Evolutionary conservation across 1,284 basidiomycete species (phyloP).

Genomic region (Quambalaria eucalypti): DNA sequence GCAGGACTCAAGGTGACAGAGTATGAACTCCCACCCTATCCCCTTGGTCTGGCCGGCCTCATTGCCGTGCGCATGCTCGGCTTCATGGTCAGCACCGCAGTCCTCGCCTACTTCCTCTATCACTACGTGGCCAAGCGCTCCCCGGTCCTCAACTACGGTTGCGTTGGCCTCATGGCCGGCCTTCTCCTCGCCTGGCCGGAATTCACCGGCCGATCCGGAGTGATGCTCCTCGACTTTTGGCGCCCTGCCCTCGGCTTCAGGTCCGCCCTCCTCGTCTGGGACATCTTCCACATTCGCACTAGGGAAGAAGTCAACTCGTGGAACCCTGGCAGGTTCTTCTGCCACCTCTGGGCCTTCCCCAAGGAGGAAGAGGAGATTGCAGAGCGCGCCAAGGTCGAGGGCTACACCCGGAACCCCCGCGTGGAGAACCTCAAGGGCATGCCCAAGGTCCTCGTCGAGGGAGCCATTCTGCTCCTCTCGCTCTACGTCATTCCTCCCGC

Average conservation of each 20-base stretch:
- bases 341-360: constrained; percentile 45
- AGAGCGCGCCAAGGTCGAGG: constrained; percentile 25
- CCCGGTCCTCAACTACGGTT: constrained; percentile 19
- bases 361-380: constrained; percentile 26
- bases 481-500: constrained; percentile 40
- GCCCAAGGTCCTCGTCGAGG: constrained; percentile 28
- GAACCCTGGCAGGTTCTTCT: constrained; percentile 30
- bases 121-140: constrained; percentile 24
- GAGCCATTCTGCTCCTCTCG: constrained; percentile 17
- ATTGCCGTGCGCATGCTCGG: constrained; percentile 18
- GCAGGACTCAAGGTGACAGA: constrained; percentile 19
- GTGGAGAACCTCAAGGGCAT: constrained; percentile 30
- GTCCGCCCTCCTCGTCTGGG: constrained; percentile 35
- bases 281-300: constrained; percentile 40
- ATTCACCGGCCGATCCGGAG: constrained; percentile 26
- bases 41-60: constrained; percentile 16
- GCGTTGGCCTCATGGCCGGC: constrained; percentile 7
- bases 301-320: constrained; percentile 32
- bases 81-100: constrained; percentile 26
- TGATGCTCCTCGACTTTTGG: constrained; percentile 41
- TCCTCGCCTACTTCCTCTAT: constrained; percentile 32
- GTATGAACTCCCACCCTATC: constrained; percentile 34
- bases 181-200: constrained; percentile 33
- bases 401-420: constrained; percentile 24
- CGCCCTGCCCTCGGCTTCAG: constrained; percentile 43